These are phyloP conservation scores for Paecilomyces formosus DNA, from an alignment of 2,329 filamentous ascomycete genomes.

Conservation along the genomic window DNA sequence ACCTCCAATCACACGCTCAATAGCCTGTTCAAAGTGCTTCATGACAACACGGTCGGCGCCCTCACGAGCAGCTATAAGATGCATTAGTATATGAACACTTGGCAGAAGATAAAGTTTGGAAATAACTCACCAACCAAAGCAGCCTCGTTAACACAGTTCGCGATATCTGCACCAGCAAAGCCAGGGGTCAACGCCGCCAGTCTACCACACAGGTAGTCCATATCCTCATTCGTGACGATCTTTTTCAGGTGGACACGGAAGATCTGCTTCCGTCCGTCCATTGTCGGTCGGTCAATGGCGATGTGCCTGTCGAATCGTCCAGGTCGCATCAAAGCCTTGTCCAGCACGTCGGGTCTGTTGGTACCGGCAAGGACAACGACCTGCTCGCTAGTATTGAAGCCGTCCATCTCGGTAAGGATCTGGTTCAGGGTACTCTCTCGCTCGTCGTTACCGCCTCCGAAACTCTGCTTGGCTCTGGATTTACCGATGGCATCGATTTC, in stretches of 20 bases:
- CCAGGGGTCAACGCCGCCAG: conserved; percentile 89
- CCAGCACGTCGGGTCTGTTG: conserved; percentile 88
- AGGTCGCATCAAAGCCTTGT: conserved; percentile 92
- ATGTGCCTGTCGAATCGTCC: conserved; percentile 97
- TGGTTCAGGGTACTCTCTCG: conserved; percentile 96
- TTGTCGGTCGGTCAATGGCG: conserved; percentile 86
- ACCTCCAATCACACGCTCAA: conserved; percentile 93
- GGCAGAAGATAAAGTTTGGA: conserved; percentile 7
- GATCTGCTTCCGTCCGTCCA: conserved; percentile 93
- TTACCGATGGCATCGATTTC: conserved; percentile 98
- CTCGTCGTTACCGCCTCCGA: conserved; percentile 91
- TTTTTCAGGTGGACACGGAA: conserved; percentile 92
- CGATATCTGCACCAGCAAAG: conserved; percentile 96
- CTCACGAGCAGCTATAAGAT: conserved; percentile 63
- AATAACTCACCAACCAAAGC: conserved; percentile 74
- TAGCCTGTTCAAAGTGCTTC: conserved; percentile 92
- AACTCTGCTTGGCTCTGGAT: conserved; percentile 73
- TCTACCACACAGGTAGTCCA: conserved; percentile 79
- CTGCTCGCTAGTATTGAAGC: conserved; percentile 94
- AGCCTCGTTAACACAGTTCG: conserved; percentile 97
- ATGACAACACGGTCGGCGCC: conserved; percentile 76
- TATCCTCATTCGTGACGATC: conserved; percentile 86
- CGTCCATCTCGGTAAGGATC: conserved; percentile 98
- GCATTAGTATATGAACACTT: conserved; percentile 30
- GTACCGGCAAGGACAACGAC: conserved; percentile 95